Evolutionary conservation across 2,329 filamentous ascomycete genomes (phyloP), one percentile per base, ranked within the genome.

Genomic region (Calonectria hongkongensis): DNA sequence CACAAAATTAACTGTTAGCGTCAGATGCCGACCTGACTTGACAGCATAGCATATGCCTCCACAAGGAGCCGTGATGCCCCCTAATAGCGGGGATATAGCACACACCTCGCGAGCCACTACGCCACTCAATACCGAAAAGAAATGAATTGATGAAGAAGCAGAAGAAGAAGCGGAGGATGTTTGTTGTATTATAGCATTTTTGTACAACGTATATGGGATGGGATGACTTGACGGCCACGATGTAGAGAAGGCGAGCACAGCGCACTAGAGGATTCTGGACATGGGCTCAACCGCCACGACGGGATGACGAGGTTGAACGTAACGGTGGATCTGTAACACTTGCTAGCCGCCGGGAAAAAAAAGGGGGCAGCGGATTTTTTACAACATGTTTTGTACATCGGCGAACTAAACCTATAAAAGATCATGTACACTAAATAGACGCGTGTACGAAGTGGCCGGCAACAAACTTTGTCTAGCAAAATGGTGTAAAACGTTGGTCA

Each of bases 171-270:
- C 60, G 45, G 62, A 73, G 50, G 68, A 64, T 70, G 45, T 39
- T 21, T 58, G 66, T 30, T 80, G 78, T 80, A 80, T 79, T 76
- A 80, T 79, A 80, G 60, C 66, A 62, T 68, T 70, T 41, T 72
- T 73, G 69, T 76, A 72, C 64, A 73, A 68, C 75, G 75, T 79
- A 72, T 75, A 76, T 63, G 39, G 73, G 64, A 70, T 15, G 43
- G 60, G 60, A 72, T 56, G 66, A 67, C 51, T 69, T 45, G 60
- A 63, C 54, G 63, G 63, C 25, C 36, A 33, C 21, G 63, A 39
- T 33, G 45, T 63, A 66, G 63, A 58, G 33, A 27, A 64, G 67
- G 67, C 47, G 58, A 51, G 33, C 43, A 62, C 54, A 66, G 45
- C 41, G 47, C 33, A 27, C 36, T 56, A 48, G 13, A 54, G 16